phyloP scores from a whole-genome alignment of 2,329 filamentous ascomycete genomes.

The Paramyrothecium sp. region DNA sequence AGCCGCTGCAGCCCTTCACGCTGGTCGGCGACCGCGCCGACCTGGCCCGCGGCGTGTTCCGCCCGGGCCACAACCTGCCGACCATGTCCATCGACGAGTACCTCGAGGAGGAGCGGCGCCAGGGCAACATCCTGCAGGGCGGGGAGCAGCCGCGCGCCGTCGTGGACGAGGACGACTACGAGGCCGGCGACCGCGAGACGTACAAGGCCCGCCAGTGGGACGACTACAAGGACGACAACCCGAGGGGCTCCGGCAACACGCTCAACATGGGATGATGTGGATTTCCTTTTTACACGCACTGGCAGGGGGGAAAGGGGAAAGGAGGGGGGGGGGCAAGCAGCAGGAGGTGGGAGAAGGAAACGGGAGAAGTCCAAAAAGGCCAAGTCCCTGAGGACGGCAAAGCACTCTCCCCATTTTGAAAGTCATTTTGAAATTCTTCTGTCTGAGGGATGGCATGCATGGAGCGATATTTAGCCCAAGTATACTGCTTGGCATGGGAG shows the following conservation, averaged over 20 bases:
- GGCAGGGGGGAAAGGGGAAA: too few relatives aligned
- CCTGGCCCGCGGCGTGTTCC: constrained; percentile 78
- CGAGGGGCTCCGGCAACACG: constrained; percentile 79
- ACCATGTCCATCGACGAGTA: constrained; percentile 99
- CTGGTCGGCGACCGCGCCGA: constrained; percentile 75
- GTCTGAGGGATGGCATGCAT: not conserved
- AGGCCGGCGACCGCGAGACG: constrained; percentile 85
- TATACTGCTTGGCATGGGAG: not conserved
- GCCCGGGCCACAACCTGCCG: constrained; percentile 86
- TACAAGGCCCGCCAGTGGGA: constrained; percentile 96
- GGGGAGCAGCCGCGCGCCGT: constrained; percentile 75
- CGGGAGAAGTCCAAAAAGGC: not conserved
- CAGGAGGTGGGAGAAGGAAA: not conserved
- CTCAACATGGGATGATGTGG: constrained; percentile 65
- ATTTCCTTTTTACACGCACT: not conserved
- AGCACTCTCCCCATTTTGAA: not conserved
- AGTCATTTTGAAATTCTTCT: not conserved
- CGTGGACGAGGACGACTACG: constrained; percentile 85
- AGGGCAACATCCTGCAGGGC: constrained; percentile 88
- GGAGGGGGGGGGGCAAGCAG: too few relatives aligned
- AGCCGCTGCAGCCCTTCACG: constrained; percentile 88
- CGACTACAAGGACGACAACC: constrained; percentile 88
- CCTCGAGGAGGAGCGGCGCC: constrained; percentile 80
- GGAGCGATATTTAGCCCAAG: not conserved
- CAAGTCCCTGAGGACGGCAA: too few relatives aligned